These are phyloP conservation scores for Xylaria sp. DNA, from an alignment of 2,329 filamentous ascomycete genomes.

Conservation along the genomic window DNA sequence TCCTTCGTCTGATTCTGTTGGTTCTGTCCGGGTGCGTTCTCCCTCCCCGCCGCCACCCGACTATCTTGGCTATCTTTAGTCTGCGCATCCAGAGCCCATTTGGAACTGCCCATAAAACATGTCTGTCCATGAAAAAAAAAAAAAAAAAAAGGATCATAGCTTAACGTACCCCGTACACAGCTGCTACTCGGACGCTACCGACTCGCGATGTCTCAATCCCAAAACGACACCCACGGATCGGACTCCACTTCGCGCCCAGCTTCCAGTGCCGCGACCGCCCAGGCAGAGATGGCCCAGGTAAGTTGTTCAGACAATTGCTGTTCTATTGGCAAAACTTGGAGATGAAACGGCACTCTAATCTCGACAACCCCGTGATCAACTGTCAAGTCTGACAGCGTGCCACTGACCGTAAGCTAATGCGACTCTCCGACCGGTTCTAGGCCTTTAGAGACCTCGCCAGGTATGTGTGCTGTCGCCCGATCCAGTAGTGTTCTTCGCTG, in stretches of 20 bases:
- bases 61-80: neutral
- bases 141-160: neutral
- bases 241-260: slow-evolving; percentile 30
- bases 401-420: slow-evolving; percentile 38
- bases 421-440: slow-evolving; percentile 43
- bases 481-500: slow-evolving; percentile 8
- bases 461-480: slow-evolving; percentile 41
- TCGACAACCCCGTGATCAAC: slow-evolving; percentile 4
- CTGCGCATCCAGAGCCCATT: slow-evolving; percentile 6
- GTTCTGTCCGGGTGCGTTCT: neutral
- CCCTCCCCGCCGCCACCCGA: slow-evolving; percentile 14
- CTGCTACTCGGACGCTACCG: neutral
- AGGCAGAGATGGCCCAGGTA: slow-evolving; percentile 46
- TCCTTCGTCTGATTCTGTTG: too few relatives aligned
- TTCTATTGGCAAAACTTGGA: neutral
- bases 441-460: slow-evolving; percentile 50
- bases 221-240: slow-evolving; percentile 30
- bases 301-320: slow-evolving; percentile 36
- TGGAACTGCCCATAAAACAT: neutral
- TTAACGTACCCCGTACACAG: neutral
- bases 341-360: neutral
- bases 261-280: slow-evolving; percentile 37
- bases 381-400: neutral
- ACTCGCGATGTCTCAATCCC: slow-evolving; percentile 42
- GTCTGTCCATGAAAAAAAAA: too few relatives aligned